A percentile compares a stretch with the other conserved stretches of the same genome.
phyloP scores from a whole-genome alignment of 2,329 filamentous ascomycete species.

The Arthrobotrys iridis region DNA sequence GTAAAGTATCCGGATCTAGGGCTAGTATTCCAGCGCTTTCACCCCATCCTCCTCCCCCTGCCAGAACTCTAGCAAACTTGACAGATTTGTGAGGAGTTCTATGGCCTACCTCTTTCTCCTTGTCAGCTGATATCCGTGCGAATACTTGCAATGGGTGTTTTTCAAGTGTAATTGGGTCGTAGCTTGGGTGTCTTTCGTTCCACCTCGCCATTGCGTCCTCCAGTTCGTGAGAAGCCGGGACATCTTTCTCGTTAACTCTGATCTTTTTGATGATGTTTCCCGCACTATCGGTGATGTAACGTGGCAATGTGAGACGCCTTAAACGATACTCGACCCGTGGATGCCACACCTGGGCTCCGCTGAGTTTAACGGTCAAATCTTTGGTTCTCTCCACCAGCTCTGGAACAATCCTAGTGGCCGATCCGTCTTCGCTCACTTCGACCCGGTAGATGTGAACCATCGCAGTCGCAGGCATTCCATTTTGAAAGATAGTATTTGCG shows the following conservation, averaged over 20 bases:
- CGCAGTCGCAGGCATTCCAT: conserved; percentile 71
- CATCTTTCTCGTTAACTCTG: conserved; percentile 56
- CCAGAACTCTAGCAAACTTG: conserved; percentile 57
- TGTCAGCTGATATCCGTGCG: background rate
- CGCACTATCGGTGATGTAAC: conserved; percentile 72
- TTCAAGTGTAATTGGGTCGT: conserved; percentile 3
- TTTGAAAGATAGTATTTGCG: conserved; percentile 81
- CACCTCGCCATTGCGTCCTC: conserved; percentile 72
- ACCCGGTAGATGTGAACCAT: conserved; percentile 57
- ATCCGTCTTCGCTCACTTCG: background rate
- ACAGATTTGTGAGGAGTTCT: conserved; percentile 57
- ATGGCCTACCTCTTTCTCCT: background rate
- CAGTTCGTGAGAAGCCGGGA: conserved; percentile 76
- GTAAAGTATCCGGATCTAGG: conserved; percentile 72
- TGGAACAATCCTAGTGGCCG: background rate
- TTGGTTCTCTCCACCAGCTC: background rate
- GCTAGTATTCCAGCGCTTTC: conserved; percentile 80
- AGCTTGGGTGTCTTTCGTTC: conserved; percentile 63
- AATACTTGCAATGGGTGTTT: conserved; percentile 30
- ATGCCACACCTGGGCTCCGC: conserved; percentile 1
- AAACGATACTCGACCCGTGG: conserved; percentile 64
- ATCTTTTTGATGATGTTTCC: conserved; percentile 81
- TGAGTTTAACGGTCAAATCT: conserved; percentile 6
- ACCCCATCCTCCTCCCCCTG: conserved; percentile 84
- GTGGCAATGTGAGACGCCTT: conserved; percentile 71